Conservation (phyloP, 805 yeast genomes). For the Candida arabinofermentans region DNA sequence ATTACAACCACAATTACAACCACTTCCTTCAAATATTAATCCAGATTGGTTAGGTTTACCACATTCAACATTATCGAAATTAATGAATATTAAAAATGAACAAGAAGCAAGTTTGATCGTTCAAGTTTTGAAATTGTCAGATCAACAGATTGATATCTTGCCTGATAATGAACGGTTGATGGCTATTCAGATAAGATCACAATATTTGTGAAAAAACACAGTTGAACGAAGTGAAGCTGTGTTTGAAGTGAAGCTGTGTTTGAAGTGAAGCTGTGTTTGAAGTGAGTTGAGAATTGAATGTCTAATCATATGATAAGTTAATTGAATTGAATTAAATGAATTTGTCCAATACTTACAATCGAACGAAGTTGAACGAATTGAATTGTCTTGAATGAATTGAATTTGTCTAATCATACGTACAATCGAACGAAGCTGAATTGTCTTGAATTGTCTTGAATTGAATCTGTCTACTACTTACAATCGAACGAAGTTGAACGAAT, state of each 20-base stretch:
- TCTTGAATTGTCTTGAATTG: too few relatives aligned
- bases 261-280: neutral
- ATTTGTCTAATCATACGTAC: too few relatives aligned
- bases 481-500: too few relatives aligned
- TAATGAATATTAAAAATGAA: constrained; percentile 43
- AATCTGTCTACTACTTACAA: too few relatives aligned
- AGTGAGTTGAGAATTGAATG: neutral
- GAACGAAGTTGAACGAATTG: too few relatives aligned
- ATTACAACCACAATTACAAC: constrained; percentile 1
- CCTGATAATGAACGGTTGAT: constrained; percentile 51
- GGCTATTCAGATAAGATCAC: constrained; percentile 52
- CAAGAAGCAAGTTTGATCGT: constrained; percentile 56
- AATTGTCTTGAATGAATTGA: too few relatives aligned
- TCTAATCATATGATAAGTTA: too few relatives aligned
- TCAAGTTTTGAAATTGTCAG: constrained; percentile 48
- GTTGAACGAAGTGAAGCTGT: neutral
- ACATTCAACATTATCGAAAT: constrained; percentile 44
- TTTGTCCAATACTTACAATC: too few relatives aligned
- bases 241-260: neutral
- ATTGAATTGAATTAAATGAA: too few relatives aligned
- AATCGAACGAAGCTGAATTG: too few relatives aligned
- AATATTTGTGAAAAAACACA: constrained; percentile 36
- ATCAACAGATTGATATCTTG: constrained; percentile 44
- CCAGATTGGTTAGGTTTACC: constrained; percentile 49
- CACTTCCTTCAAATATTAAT: constrained; percentile 7